Conservation (phyloP, 2,329 filamentous ascomycete species). For the Penicillium sp. region DNA sequence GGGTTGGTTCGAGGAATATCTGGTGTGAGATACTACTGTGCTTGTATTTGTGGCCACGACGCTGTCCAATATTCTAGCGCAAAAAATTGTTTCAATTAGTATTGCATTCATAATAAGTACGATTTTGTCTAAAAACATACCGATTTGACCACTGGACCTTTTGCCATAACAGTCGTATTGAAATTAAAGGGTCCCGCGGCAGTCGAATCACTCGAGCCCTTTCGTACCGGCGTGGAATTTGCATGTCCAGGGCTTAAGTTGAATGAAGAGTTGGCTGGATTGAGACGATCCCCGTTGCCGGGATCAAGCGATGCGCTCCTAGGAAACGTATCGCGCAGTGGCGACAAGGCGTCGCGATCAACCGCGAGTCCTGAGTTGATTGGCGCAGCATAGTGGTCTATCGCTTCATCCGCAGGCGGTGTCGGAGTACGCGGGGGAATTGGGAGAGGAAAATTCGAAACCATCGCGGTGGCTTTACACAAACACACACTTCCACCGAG, state of each 20-base stretch:
- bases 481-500: constrained; percentile 14
- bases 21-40: constrained; percentile 96
- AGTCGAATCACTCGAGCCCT: constrained; percentile 39
- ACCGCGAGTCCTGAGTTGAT: constrained; percentile 37
- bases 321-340: constrained; percentile 46
- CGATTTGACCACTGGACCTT: constrained; percentile 72
- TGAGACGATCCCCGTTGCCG: constrained; percentile 33
- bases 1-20: constrained; percentile 91
- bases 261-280: constrained; percentile 42
- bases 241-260: constrained; percentile 34
- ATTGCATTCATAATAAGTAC: not conserved
- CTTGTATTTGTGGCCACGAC: constrained; percentile 96
- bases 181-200: constrained; percentile 83
- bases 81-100: constrained; percentile 28
- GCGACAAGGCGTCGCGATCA: constrained; percentile 54
- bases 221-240: constrained; percentile 33
- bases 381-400: constrained; percentile 27
- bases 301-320: constrained; percentile 26
- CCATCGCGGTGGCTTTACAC: constrained; percentile 51
- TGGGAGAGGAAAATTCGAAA: constrained; percentile 61
- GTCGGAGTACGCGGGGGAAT: constrained; percentile 66
- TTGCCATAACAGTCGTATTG: constrained; percentile 77
- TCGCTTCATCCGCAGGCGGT: constrained; percentile 60
- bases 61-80: constrained; percentile 78
- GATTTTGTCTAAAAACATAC: constrained; percentile 51